These are phyloP conservation scores for Serendipita indica DNA, from an alignment of 768 basidiomycete species.

Conservation along the genomic window DNA sequence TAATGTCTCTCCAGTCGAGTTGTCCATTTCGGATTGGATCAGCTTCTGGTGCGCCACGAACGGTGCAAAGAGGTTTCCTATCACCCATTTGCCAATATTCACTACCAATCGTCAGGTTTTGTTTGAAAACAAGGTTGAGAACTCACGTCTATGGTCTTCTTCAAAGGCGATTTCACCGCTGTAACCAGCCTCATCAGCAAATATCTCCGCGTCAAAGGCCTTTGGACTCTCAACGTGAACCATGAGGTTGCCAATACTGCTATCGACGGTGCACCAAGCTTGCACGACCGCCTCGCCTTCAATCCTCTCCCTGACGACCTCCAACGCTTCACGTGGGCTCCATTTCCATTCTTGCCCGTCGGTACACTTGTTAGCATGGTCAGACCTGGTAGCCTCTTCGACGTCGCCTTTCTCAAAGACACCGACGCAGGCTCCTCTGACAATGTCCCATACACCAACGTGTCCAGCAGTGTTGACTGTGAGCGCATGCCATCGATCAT, in stretches of 20 bases:
- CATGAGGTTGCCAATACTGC: conserved; percentile 74
- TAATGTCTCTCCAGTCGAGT: neutral
- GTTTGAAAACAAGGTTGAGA: neutral
- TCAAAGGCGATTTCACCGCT: conserved; percentile 41
- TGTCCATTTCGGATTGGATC: conserved; percentile 1
- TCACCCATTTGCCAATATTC: conserved; percentile 83
- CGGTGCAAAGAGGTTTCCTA: conserved; percentile 62
- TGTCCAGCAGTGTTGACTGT: conserved; percentile 81
- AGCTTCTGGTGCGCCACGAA: conserved; percentile 10
- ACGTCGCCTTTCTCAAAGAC: conserved; percentile 53
- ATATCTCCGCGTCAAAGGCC: conserved; percentile 90
- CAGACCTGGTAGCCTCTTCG: conserved; percentile 33
- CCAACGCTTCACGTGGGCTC: conserved; percentile 71
- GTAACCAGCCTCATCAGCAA: conserved; percentile 81
- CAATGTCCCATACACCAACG: conserved; percentile 87
- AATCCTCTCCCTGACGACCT: conserved; percentile 76
- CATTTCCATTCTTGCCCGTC: conserved; percentile 25
- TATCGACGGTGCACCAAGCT: conserved; percentile 80
- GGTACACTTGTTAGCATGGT: neutral
- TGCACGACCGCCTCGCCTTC: conserved; percentile 84
- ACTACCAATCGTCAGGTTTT: too few relatives aligned
- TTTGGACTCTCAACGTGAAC: conserved; percentile 67
- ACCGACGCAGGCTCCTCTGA: conserved; percentile 62
- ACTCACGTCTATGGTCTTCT: conserved; percentile 72
- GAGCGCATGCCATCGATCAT: conserved; percentile 78